Conservation (phyloP, 208 protist species). For the Acanthamoeba royreba region DNA sequence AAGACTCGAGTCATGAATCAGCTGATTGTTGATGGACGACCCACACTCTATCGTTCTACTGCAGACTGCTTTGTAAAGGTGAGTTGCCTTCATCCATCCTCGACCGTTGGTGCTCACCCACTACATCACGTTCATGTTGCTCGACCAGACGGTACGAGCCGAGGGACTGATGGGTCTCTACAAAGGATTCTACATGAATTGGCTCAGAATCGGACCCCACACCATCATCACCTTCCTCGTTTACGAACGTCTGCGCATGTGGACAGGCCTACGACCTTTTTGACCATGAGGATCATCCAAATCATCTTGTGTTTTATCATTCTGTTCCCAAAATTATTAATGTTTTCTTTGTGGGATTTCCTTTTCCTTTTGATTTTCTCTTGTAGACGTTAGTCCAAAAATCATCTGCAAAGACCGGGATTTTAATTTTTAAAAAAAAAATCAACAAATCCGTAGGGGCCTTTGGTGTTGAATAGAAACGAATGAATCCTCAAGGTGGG, state of each 20-base stretch:
- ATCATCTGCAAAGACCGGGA: too few species aligned
- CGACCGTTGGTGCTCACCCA: too few species aligned
- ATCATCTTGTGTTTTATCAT: too few species aligned
- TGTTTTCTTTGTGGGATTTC: too few species aligned
- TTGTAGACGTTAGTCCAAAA: too few species aligned
- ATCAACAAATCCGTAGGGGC: too few species aligned
- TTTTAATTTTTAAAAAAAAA: too few species aligned
- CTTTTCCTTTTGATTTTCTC: too few species aligned
- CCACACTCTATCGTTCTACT: not conserved
- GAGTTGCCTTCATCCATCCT: too few species aligned
- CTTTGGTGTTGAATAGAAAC: too few species aligned
- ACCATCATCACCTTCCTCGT: conserved; percentile 43
- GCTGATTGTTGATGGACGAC: not conserved
- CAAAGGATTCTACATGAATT: conserved; percentile 24
- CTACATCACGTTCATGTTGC: not conserved
- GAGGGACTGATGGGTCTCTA: conserved; percentile 33
- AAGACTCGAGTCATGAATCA: conserved; percentile 48
- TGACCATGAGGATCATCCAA: not conserved
- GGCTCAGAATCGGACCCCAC: conserved; percentile 37
- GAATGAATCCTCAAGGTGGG: too few species aligned
- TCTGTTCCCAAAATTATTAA: too few species aligned
- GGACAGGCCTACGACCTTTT: not conserved
- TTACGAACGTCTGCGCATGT: not conserved
- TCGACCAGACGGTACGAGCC: not conserved
- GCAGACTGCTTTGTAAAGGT: conserved; percentile 14